Conservation (phyloP, 257 asterid genomes). For the Handroanthus guayacan region DNA sequence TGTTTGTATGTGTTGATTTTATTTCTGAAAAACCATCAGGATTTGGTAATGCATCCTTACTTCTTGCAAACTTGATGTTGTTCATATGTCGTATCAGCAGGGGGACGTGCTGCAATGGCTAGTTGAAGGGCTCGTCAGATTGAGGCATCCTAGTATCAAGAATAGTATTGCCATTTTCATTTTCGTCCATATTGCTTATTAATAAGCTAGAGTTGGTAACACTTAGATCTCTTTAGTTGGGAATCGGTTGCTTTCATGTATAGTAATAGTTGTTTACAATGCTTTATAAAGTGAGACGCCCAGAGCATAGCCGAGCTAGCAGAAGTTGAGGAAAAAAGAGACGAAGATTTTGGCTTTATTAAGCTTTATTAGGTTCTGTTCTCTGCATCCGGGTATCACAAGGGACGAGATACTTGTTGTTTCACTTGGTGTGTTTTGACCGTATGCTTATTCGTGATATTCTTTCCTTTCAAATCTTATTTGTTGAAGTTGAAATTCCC, state of each 20-base stretch:
- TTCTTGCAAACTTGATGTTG: constrained; percentile 29
- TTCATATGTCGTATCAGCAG: constrained; percentile 43
- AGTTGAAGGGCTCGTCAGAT: constrained; percentile 35
- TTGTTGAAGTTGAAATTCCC: constrained; percentile 7
- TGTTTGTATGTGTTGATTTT: background rate
- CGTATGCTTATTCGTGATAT: constrained; percentile 5
- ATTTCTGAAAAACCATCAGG: background rate
- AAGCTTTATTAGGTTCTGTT: constrained; percentile 33
- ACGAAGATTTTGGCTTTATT: constrained; percentile 38
- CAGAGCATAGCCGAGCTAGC: constrained; percentile 43
- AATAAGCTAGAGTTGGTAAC: constrained; percentile 33
- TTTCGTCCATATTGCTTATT: constrained; percentile 23
- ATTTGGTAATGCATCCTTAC: constrained; percentile 4
- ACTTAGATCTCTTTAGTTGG: constrained; percentile 33
- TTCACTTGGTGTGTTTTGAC: constrained; percentile 26
- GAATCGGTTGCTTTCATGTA: constrained; percentile 32
- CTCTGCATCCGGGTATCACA: background rate
- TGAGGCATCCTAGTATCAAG: constrained; percentile 32
- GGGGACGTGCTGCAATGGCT: constrained; percentile 49
- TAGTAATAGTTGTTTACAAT: constrained; percentile 31
- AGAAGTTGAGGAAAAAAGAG: constrained; percentile 44
- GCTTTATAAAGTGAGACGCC: constrained; percentile 47
- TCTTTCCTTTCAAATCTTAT: background rate
- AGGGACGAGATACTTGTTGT: constrained; percentile 8
- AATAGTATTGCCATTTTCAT: constrained; percentile 33